Percentiles rank a stretch among this genome's conserved stretches.
Conservation (phyloP, 305 asterid species). For the Vinca major region DNA sequence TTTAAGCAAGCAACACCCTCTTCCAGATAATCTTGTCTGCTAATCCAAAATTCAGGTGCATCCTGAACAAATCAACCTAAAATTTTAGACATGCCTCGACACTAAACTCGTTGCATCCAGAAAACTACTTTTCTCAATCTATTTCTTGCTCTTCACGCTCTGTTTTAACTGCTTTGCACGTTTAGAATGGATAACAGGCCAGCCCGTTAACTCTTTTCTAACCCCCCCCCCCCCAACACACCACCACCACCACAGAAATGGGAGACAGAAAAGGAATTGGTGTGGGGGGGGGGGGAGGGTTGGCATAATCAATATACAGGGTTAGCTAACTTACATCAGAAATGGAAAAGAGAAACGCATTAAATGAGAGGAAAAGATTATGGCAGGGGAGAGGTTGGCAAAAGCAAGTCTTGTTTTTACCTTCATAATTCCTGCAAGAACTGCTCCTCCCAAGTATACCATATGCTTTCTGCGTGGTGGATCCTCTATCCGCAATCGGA, state of each 20-base stretch:
- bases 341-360: no score
- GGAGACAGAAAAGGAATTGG: no score
- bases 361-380: not conserved
- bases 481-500: conserved; percentile 90
- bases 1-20: conserved; percentile 84
- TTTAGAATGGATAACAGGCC: not conserved
- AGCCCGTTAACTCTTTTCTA: no score
- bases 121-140: not conserved
- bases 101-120: not conserved
- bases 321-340: no score
- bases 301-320: no score
- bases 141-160: not conserved
- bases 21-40: conserved; percentile 89
- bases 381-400: conserved; percentile 11
- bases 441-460: conserved; percentile 98
- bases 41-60: conserved; percentile 98
- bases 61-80: conserved; percentile 40
- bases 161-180: not conserved
- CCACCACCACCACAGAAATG: no score
- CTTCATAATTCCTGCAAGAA: conserved; percentile 99
- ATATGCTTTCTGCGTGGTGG: conserved; percentile 97
- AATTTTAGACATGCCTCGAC: not conserved
- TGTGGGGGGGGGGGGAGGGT: no score
- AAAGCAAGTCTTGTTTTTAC: conserved; percentile 25
- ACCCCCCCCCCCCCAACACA: no score